Conservation (phyloP, 2,329 filamentous ascomycete species). For the Zopfia rhizophila region DNA sequence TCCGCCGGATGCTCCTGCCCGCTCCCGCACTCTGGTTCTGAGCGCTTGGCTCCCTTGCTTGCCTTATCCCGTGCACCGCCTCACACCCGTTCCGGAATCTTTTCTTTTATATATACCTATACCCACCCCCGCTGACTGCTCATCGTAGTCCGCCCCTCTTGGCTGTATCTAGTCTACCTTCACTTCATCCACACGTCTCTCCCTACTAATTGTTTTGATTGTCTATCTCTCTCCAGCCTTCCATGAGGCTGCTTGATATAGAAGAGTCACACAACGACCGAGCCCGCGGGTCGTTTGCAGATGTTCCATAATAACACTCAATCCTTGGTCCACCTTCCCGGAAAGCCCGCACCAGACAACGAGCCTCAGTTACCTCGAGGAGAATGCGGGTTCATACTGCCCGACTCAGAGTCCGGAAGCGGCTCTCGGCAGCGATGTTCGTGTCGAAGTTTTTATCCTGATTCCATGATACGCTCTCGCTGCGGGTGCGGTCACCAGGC, state of each 20-base stretch:
- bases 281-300: constrained; percentile 40
- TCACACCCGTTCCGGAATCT: constrained; percentile 28
- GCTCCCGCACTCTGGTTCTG: constrained; percentile 34
- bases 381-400: constrained; percentile 50
- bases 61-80: constrained; percentile 45
- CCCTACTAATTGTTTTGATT: not conserved
- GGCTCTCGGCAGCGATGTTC: constrained; percentile 51
- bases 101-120: constrained; percentile 42
- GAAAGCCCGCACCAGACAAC: constrained; percentile 36
- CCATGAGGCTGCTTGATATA: constrained; percentile 42
- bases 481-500: constrained; percentile 61
- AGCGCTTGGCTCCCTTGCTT: constrained; percentile 20
- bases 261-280: constrained; percentile 40
- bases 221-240: constrained; percentile 29
- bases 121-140: constrained; percentile 38
- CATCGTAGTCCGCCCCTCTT: constrained; percentile 23
- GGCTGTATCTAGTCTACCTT: constrained; percentile 20
- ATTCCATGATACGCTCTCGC: constrained; percentile 48
- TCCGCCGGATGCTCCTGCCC: constrained; percentile 44
- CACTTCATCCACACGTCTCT: constrained; percentile 17
- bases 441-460: constrained; percentile 58
- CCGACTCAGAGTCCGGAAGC: constrained; percentile 34
- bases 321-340: constrained; percentile 40
- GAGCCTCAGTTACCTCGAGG: constrained; percentile 49
- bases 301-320: constrained; percentile 51